A percentile compares a stretch with the other conserved stretches of the same genome.
These are phyloP conservation scores for Phytophthora melonis DNA, from an alignment of 352 stramenopile genomes.

Conservation along the genomic window DNA sequence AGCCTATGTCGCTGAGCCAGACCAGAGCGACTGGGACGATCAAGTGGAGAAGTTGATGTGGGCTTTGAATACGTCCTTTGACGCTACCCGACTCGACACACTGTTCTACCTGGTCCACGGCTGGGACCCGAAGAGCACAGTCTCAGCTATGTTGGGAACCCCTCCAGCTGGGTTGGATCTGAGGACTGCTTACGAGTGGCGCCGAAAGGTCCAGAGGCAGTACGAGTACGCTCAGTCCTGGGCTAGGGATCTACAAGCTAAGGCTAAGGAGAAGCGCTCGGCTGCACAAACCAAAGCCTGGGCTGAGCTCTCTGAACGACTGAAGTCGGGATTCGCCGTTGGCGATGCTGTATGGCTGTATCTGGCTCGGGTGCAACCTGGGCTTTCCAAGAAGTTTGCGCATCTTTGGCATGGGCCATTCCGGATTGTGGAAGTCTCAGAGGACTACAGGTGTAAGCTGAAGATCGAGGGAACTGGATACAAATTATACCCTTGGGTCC, in stretches of 20 bases:
- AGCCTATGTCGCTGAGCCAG: too few relatives aligned
- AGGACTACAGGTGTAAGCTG: conserved; percentile 1
- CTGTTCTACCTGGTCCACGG: not conserved
- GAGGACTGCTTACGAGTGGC: too few relatives aligned
- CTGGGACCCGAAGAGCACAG: conserved; percentile 1
- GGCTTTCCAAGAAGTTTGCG: not conserved
- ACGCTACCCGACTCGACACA: not conserved
- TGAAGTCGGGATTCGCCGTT: not conserved
- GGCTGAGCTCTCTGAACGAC: not conserved
- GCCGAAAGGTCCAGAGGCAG: too few relatives aligned
- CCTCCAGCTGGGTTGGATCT: too few relatives aligned
- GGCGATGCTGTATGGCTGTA: not conserved
- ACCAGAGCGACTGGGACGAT: too few relatives aligned
- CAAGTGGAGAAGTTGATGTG: too few relatives aligned
- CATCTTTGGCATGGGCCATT: not conserved
- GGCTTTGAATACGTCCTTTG: not conserved
- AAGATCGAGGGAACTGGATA: not conserved
- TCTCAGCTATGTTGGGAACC: too few relatives aligned
- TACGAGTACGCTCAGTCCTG: conserved; percentile 1
- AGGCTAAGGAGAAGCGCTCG: not conserved
- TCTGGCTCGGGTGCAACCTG: not conserved
- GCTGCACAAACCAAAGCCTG: not conserved
- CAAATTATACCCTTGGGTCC: not conserved
- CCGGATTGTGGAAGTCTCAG: not conserved
- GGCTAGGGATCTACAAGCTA: not conserved